Percentiles rank a stretch among this genome's conserved stretches.
Conservation (phyloP, 2,329 filamentous ascomycete genomes). For the Ceratocystis albifundus region DNA sequence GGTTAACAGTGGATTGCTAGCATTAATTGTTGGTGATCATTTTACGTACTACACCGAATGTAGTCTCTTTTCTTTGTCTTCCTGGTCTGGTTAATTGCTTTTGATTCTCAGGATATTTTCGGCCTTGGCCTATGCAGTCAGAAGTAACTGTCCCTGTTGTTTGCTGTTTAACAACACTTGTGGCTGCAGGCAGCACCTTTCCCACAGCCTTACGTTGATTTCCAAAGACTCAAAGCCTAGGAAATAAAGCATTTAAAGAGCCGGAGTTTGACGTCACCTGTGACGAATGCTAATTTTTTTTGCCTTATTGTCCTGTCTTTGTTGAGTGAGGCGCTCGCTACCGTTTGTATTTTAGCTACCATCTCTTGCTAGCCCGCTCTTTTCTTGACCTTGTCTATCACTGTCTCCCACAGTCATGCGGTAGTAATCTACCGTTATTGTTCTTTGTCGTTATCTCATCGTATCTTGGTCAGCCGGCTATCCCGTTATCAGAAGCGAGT, state of each 20-base stretch:
- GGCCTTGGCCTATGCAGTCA: too few species aligned
- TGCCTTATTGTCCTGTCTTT: background rate
- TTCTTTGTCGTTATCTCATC: background rate
- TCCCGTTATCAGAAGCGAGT: background rate
- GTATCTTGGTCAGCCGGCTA: background rate
- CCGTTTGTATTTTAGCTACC: background rate
- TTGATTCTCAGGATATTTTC: too few species aligned
- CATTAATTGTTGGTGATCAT: background rate
- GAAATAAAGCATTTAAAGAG: background rate
- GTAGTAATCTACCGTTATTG: constrained; percentile 6
- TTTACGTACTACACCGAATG: background rate
- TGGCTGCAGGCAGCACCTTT: background rate
- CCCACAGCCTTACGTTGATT: background rate
- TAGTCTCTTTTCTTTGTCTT: background rate
- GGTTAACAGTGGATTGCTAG: background rate
- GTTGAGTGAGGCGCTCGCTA: background rate
- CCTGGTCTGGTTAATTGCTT: background rate
- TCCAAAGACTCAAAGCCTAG: background rate
- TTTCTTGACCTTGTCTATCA: background rate
- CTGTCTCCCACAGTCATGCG: constrained; percentile 8
- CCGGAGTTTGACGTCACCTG: background rate
- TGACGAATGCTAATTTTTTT: background rate
- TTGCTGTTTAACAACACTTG: too few species aligned
- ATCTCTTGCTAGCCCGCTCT: background rate
- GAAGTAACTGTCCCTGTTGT: too few species aligned